Evolutionary conservation across 768 basidiomycete genomes (phyloP).

Genomic region (Russula abietina): DNA sequence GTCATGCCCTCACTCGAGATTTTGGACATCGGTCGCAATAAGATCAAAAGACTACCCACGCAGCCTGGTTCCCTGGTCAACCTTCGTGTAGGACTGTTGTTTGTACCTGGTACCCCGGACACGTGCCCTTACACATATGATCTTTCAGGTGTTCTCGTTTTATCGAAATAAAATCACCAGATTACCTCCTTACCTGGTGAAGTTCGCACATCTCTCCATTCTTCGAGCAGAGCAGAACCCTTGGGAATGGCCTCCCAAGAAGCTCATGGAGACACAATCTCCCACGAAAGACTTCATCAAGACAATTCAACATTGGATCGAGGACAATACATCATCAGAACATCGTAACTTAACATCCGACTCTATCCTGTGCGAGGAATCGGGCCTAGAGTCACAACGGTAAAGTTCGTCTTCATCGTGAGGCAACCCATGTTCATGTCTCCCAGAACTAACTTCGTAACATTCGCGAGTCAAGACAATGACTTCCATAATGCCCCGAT

Average conservation of each 20-base stretch:
- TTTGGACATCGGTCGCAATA: slow-evolving; percentile 90
- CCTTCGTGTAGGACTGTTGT: slow-evolving; percentile 52
- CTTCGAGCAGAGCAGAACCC: slow-evolving; percentile 90
- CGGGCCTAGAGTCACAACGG: slow-evolving; percentile 37
- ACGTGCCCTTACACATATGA: background rate
- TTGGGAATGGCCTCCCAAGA: slow-evolving; percentile 82
- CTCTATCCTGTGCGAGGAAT: slow-evolving; percentile 43
- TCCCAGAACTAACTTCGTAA: slow-evolving; percentile 9
- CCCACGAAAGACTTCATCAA: slow-evolving; percentile 67
- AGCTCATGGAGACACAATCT: slow-evolving; percentile 45
- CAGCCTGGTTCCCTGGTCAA: slow-evolving; percentile 72
- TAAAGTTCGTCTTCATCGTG: slow-evolving; percentile 4
- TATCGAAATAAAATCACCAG: slow-evolving; percentile 77
- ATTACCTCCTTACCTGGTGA: slow-evolving; percentile 71
- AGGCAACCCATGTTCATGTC: slow-evolving; percentile 28
- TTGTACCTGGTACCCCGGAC: background rate
- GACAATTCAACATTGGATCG: slow-evolving; percentile 71
- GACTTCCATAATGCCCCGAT: slow-evolving; percentile 5
- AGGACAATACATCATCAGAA: slow-evolving; percentile 38
- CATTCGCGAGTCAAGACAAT: background rate
- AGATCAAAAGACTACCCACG: slow-evolving; percentile 70
- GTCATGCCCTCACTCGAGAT: slow-evolving; percentile 85
- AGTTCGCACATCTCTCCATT: slow-evolving; percentile 67
- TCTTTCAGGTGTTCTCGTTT: slow-evolving; percentile 70
- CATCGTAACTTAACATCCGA: slow-evolving; percentile 41